A percentile compares a stretch with the other conserved stretches of the same genome.
These are phyloP conservation scores for Aspergillus baeticus DNA, from an alignment of 495 filamentous ascomycete species.

Conservation along the genomic window DNA sequence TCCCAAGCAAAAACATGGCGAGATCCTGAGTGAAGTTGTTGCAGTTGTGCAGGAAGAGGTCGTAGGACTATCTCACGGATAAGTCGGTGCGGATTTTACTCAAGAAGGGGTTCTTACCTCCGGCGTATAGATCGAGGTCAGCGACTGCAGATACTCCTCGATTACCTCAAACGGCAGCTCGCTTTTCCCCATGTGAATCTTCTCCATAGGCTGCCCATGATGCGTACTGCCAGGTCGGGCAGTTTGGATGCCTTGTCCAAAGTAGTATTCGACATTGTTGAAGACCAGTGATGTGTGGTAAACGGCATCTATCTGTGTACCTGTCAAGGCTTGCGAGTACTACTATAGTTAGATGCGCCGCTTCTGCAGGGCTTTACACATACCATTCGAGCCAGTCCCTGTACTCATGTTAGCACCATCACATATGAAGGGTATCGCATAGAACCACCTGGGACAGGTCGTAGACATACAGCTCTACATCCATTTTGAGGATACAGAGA, in stretches of 20 bases:
- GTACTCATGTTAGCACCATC: conserved; percentile 15
- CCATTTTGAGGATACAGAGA: conserved; percentile 52
- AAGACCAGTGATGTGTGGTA: conserved; percentile 91
- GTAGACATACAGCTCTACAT: conserved; percentile 89
- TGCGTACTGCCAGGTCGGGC: conserved; percentile 77
- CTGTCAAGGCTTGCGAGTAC: conserved; percentile 52
- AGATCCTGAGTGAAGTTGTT: conserved; percentile 98
- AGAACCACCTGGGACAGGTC: conserved; percentile 74
- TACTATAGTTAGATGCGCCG: conserved; percentile 23
- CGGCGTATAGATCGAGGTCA: conserved; percentile 78
- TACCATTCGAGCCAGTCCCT: conserved; percentile 52
- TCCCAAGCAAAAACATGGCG: conserved; percentile 85
- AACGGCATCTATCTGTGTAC: conserved; percentile 80
- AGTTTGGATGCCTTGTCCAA: conserved; percentile 76
- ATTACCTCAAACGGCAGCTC: conserved; percentile 81
- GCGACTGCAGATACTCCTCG: conserved; percentile 81
- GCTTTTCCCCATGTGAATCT: conserved; percentile 69
- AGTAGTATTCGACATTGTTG: conserved; percentile 72
- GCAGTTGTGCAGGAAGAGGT: conserved; percentile 89
- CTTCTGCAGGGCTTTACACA: conserved; percentile 6
- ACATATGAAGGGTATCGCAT: background rate
- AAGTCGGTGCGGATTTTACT: background rate
- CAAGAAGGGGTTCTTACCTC: conserved; percentile 50
- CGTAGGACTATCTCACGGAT: conserved; percentile 63
- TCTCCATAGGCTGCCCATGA: conserved; percentile 80